Base-by-base conservation (phyloP, 257 asterid genomes). In the Eucommia ulmoides region DNA sequence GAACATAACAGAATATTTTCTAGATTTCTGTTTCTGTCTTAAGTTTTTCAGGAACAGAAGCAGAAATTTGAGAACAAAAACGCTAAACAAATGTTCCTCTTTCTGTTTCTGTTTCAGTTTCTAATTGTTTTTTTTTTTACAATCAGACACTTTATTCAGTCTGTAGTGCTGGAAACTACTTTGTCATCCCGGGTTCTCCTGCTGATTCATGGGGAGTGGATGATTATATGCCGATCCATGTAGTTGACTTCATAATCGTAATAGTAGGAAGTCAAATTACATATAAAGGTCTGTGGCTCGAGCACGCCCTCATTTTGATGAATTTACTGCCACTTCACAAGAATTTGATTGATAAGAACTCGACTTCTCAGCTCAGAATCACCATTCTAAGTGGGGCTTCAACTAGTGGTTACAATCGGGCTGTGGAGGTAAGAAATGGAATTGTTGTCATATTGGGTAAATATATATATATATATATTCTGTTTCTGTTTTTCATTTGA, bases 91-190 rank as follows among this genome's bases (percentile, higher is more conserved):
- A 35, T 15, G 44, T 35, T 2, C 16, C 3, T 35, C 16, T 35
- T 35, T 18, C 16, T 35, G n/a, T n/a, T n/a, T 17, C 16, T 23
- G 60, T 22, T 67, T 49, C 74, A n/a, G n/a, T n/a, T n/a, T n/a
- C n/a, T n/a, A n/a, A n/a, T n/a, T n/a, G n/a, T n/a, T n/a, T n/a
- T n/a, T n/a, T n/a, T n/a, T n/a, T n/a, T n/a, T n/a, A n/a, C n/a
- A n/a, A n/a, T 69, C 78, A 91, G 97, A 72, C 87, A 60, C 76
- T 75, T 19, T 81, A 91, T 69, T 91, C 95, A 11, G 49, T 57
- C n/a, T 74, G 72, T 52, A 95, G 87, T 66, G 73, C 89, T 64
- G 99, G 93, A 55, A 91, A 91, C 73, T 87, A 74, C 72, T 79
- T 77, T 45, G 95, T 91, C 58, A 78, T 91, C 61, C 94, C 94